Conservation (phyloP, 2,329 filamentous ascomycete genomes). For the Albophoma yamanashiensis region DNA sequence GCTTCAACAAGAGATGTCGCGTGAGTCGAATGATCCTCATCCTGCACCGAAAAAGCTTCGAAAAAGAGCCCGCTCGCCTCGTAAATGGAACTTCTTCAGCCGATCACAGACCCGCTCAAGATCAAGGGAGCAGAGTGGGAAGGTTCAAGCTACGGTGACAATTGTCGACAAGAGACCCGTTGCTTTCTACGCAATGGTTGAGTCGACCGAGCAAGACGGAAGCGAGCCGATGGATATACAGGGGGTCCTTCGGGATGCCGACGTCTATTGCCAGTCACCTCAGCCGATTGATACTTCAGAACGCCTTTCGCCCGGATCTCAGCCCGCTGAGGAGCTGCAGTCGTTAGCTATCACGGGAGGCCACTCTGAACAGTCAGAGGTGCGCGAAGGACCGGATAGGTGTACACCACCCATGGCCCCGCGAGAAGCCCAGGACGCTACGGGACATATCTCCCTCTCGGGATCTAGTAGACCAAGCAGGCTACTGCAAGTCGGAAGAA, state of each 20-base stretch:
- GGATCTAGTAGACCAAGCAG: conserved; percentile 37
- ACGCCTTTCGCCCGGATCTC: not conserved
- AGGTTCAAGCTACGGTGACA: conserved; percentile 38
- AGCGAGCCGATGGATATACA: conserved; percentile 26
- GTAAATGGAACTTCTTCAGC: conserved; percentile 55
- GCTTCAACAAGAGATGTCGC: conserved; percentile 23
- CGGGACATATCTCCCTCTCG: not conserved
- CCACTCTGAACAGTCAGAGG: not conserved
- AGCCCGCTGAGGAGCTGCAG: not conserved
- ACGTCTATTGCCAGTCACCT: conserved; percentile 19
- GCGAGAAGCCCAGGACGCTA: not conserved
- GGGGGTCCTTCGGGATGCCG: conserved; percentile 40
- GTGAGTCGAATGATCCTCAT: conserved; percentile 16
- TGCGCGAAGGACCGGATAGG: not conserved
- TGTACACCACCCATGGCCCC: not conserved
- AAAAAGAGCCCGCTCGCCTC: conserved; percentile 43
- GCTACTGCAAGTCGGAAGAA: conserved; percentile 72
- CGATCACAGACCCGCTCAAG: conserved; percentile 38
- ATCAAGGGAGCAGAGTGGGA: conserved; percentile 23
- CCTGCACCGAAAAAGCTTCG: conserved; percentile 40
- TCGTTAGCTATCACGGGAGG: not conserved
- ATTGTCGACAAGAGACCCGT: conserved; percentile 38
- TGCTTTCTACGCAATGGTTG: conserved; percentile 52
- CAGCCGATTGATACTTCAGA: not conserved
- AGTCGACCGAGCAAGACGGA: conserved; percentile 45